These are phyloP conservation scores for Botrytis paeoniae DNA, from an alignment of 2,329 filamentous ascomycete species.

Conservation along the genomic window DNA sequence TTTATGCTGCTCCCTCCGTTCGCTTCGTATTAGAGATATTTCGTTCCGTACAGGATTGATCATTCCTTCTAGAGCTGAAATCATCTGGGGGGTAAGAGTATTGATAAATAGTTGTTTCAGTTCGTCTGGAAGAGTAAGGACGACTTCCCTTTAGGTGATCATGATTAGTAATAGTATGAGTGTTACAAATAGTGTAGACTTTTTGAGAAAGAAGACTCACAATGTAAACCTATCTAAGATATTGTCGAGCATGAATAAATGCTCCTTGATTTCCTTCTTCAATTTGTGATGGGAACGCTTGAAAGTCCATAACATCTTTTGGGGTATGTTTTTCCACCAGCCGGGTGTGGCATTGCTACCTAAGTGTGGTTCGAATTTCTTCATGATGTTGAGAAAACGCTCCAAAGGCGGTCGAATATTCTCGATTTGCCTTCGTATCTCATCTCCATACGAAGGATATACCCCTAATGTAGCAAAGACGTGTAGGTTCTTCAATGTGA, in stretches of 20 bases:
- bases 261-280: not conserved
- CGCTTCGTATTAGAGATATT: not conserved
- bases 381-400: not conserved
- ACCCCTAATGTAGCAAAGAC: not conserved
- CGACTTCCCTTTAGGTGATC: not conserved
- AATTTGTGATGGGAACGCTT: not conserved
- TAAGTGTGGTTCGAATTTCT: not conserved
- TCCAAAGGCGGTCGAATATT: not conserved
- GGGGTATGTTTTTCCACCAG: not conserved
- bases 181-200: fast-evolving
- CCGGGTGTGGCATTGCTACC: not conserved
- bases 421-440: not conserved
- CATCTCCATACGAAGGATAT: not conserved
- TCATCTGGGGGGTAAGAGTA: not conserved
- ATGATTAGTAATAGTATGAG: not conserved
- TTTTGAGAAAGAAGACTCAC: not conserved
- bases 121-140: not conserved
- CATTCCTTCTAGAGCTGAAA: not conserved
- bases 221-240: not conserved
- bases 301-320: conserved; percentile 3
- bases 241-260: not conserved
- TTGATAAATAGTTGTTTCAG: not conserved
- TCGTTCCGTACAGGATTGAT: not conserved
- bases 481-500: not conserved
- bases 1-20: not conserved